A percentile compares a stretch with the other conserved stretches of the same genome.
phyloP scores from a whole-genome alignment of 768 basidiomycete species.

The Amanita rubescens region DNA sequence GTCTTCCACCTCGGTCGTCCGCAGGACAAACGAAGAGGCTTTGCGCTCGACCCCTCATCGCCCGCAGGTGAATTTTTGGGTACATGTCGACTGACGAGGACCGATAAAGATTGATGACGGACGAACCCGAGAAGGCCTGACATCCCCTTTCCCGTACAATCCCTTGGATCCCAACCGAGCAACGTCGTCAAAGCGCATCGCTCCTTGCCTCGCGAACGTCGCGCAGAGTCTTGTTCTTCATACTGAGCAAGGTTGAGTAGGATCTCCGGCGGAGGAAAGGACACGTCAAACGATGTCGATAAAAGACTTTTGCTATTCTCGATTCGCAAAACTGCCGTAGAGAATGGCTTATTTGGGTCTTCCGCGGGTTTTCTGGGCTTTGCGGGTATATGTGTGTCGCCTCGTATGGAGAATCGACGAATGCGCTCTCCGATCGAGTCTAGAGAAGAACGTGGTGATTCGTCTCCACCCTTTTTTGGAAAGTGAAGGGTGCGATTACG shows the following conservation, averaged over 20 bases:
- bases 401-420: slow-evolving; percentile 34
- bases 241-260: slow-evolving; percentile 43
- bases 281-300: slow-evolving; percentile 48
- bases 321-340: slow-evolving; percentile 32
- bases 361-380: slow-evolving; percentile 6
- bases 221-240: slow-evolving; percentile 32
- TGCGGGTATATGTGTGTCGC: slow-evolving; percentile 13
- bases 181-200: slow-evolving; percentile 42
- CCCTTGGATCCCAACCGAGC: slow-evolving; percentile 53
- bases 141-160: slow-evolving; percentile 37
- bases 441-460: slow-evolving; percentile 19
- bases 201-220: slow-evolving; percentile 50
- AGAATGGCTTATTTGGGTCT: slow-evolving; percentile 26
- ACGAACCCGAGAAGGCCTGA: slow-evolving; percentile 45
- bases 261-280: slow-evolving; percentile 39
- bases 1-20: slow-evolving; percentile 42
- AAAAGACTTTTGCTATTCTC: slow-evolving; percentile 31
- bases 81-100: slow-evolving; percentile 27
- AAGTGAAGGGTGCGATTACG: slow-evolving; percentile 5
- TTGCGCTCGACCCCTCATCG: slow-evolving; percentile 10
- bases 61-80: slow-evolving; percentile 7
- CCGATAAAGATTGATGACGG: slow-evolving; percentile 48
- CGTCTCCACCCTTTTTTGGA: slow-evolving; percentile 7
- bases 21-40: slow-evolving; percentile 26
- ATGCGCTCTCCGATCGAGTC: slow-evolving; percentile 21